These are phyloP conservation scores for Dendrobium huoshanense DNA, from an alignment of 106 monocot species.

Conservation along the genomic window DNA sequence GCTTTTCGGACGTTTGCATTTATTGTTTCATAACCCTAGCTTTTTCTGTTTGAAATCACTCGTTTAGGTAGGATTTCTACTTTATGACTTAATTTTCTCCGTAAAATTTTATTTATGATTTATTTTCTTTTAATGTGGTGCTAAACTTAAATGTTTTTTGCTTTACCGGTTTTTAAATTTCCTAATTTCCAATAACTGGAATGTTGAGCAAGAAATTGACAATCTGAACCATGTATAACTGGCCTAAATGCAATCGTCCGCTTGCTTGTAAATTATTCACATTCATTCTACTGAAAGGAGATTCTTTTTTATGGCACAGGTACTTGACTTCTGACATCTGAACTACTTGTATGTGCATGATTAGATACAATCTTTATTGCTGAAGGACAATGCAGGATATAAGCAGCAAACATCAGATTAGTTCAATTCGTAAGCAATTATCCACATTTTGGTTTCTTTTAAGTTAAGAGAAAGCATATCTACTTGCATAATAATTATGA, in stretches of 20 bases:
- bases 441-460: background rate
- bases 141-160: background rate
- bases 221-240: background rate
- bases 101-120: background rate
- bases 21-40: background rate
- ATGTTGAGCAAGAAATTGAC: background rate
- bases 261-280: background rate
- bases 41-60: background rate
- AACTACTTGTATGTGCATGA: background rate
- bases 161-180: background rate
- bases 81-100: background rate
- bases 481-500: background rate
- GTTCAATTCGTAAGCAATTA: slow-evolving; percentile 5
- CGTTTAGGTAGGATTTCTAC: background rate
- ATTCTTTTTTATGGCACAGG: background rate
- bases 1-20: background rate
- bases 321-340: background rate
- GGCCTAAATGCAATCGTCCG: background rate
- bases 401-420: background rate
- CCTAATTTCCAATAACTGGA: background rate
- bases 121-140: background rate
- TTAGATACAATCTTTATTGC: background rate
- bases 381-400: background rate
- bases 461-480: background rate
- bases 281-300: background rate